Base-by-base conservation (phyloP, 164 flowering plant species). In the Nymphaea colorata region DNA sequence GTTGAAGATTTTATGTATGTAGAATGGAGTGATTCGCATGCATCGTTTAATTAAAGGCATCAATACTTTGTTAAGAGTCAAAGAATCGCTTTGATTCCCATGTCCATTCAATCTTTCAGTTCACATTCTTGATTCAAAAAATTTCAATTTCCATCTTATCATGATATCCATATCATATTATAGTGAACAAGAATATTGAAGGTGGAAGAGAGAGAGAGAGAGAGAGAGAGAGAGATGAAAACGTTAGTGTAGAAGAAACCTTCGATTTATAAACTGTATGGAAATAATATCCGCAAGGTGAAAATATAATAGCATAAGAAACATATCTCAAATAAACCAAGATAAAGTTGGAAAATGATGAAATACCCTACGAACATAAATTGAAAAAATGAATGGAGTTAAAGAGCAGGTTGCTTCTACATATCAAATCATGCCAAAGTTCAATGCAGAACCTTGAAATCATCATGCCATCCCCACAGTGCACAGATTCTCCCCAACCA, bases 191-290 rank as follows among this genome's bases (percentile, higher is more conserved):
- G 36, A 25, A 25, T 25, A 25, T 25, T 25, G 8, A 61, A 5
- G 15, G 63, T 5, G 63, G 15, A 15, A 61, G 63, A 61, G 63
- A 61, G 63, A 61, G 63, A 61, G 63, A 61, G 63, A 61, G 63
- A 61, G 63, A 61, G 63, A 61, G 63, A 61, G 63, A 45, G 53
- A 45, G 53, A 45, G 53, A 45, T 5, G 11, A 10, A 45, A 45
- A 45, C 2, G 11, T 10, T 5, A 45, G 2, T 45, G 53, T 10
- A 25, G 36, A 25, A 25, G 36, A 25, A 25, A 25, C 36, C 36
- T 25, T 25, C 36, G 36, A 25, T 25, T 25, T 25, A 25, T 25
- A 25, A 25, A 25, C 36, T 25, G 36, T 1, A 25, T 25, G 36
- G 36, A 25, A 25, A 25, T 0, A 25, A 25, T 25, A 25, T 25